Base-by-base conservation (phyloP, 2,329 filamentous ascomycete genomes). In the Talaromyces sp. region DNA sequence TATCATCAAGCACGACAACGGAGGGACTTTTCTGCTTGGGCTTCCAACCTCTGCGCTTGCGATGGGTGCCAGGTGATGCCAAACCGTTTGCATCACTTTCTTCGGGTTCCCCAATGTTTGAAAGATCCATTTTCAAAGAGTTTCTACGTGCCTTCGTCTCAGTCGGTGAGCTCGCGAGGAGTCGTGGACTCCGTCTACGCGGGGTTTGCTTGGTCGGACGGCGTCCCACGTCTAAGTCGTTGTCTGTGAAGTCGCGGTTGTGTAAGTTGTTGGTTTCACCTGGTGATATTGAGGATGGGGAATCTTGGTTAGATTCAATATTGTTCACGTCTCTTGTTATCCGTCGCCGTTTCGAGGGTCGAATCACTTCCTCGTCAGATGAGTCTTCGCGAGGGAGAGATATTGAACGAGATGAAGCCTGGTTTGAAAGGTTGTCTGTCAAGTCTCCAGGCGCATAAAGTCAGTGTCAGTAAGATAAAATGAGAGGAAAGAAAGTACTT, bases 1-100 rank as follows among this genome's bases (percentile, higher is more conserved):
- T 75, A 10, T 75, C 74, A 0, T 72, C 72, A 31, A 69, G 69
- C 11, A 68, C 68, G 31, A 72, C 67, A 10, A 73, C 64, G n/a
- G 74, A 61, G 27, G 49, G 10, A 43, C 35, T 52, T 6, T 66
- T 56, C 13, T 22, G 31, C 9, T 62, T 59, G 3, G 69, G n/a
- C 70, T 47, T 66, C 70, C 25, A 66, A n/a, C 69, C 68, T 63
- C 73, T 73, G 31, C 75, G 62, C 65, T 74, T 74, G 61, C 70
- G 70, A 43, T 57, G 56, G 45, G 62, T 58, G 33, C 73, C 68
- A 17, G 68, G 68, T 37, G 68, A 63, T 6, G 68, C 67, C 35
- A 74, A 64, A 41, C 75, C 73, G 17, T 74, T 73, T 17, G 70
- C 74, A 58, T 72, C 74, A 39, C 73, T 78, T 31, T 70, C 69